phyloP scores from a whole-genome alignment of 129 eudicot genomes.

The Pulicaria dysenterica region DNA sequence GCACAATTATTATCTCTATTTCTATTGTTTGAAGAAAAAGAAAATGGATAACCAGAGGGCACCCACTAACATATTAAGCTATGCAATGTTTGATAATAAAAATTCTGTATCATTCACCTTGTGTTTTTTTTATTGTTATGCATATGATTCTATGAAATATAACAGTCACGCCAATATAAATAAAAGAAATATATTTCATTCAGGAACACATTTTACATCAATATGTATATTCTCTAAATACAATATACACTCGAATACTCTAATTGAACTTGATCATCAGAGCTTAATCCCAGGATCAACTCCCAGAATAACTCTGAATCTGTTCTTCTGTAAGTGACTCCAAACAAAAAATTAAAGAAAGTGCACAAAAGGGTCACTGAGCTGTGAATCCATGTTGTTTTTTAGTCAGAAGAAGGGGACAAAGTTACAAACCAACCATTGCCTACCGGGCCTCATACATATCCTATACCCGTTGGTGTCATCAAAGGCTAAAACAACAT shows the following conservation, averaged over 20 bases:
- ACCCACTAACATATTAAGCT: too few species aligned
- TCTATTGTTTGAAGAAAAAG: too few species aligned
- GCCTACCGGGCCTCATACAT: not conserved
- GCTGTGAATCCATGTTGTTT: slow-evolving; percentile 1
- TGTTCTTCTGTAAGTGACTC: not conserved
- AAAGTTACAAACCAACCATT: slow-evolving; percentile 13
- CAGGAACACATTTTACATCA: slow-evolving; percentile 4
- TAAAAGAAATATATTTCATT: not conserved
- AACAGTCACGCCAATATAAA: too few species aligned
- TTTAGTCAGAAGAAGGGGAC: slow-evolving; percentile 12
- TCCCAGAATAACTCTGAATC: not conserved
- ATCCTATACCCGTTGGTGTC: slow-evolving; percentile 8
- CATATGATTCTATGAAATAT: too few species aligned
- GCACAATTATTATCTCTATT: too few species aligned
- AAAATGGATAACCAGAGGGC: too few species aligned
- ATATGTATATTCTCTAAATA: not conserved
- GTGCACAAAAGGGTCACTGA: not conserved
- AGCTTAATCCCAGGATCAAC: not conserved
- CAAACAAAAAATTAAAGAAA: not conserved
- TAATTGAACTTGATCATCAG: not conserved
- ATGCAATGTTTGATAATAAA: too few species aligned
- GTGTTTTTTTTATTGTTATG: too few species aligned
- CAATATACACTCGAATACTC: slow-evolving; percentile 10
- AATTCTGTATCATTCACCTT: too few species aligned
- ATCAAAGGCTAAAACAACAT: slow-evolving; percentile 30